phyloP scores from a whole-genome alignment of 352 stramenopile species.

The Phytopythium vexans region DNA sequence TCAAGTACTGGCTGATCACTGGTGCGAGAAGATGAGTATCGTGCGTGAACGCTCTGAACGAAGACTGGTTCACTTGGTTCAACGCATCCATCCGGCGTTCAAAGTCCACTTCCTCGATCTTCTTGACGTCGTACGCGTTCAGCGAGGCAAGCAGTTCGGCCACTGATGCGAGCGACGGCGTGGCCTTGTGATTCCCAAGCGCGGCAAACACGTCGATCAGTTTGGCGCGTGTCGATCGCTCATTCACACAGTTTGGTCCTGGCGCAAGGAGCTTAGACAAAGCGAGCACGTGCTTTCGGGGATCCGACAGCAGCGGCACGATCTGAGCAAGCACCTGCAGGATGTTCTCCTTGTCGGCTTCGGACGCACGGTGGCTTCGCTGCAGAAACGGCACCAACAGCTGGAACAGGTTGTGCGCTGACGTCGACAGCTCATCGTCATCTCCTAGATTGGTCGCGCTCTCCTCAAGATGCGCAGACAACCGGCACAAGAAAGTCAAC shows the following conservation, averaged over 20 bases:
- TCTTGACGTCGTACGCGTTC: conserved; percentile 79
- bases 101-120: conserved; percentile 83
- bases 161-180: conserved; percentile 35
- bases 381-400: conserved; percentile 80
- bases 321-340: conserved; percentile 69
- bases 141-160: conserved; percentile 44
- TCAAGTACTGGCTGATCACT: conserved; percentile 71
- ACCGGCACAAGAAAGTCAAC: conserved; percentile 72
- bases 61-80: conserved; percentile 53
- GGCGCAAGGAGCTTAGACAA: conserved; percentile 77
- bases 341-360: conserved; percentile 79
- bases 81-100: conserved; percentile 76
- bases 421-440: conserved; percentile 7
- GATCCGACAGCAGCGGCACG: conserved; percentile 69
- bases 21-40: conserved; percentile 72
- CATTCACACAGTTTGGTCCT: conserved; percentile 66
- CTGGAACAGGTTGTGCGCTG: conserved; percentile 80
- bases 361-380: conserved; percentile 75
- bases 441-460: conserved; percentile 23
- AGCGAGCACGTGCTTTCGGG: conserved; percentile 69
- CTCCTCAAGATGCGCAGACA: conserved; percentile 60
- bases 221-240: conserved; percentile 53
- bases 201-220: conserved; percentile 72
- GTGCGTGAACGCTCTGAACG: conserved; percentile 60
- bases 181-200: conserved; percentile 38